Conservation (phyloP, 106 monocot genomes). For the Cymbidium sinense region DNA sequence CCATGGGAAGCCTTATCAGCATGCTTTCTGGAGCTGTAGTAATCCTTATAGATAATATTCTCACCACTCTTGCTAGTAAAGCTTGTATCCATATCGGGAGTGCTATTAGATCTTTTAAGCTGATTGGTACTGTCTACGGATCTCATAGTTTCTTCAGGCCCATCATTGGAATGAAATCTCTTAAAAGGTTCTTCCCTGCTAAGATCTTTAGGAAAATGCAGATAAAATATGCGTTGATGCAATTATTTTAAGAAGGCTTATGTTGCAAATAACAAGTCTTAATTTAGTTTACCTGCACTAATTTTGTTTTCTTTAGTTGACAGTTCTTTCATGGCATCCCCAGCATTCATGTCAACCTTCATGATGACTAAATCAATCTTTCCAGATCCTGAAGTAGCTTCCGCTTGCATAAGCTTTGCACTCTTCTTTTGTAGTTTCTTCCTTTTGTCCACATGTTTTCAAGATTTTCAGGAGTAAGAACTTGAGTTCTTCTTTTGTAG, state of each 20-base stretch:
- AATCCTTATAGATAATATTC: slow-evolving; percentile 11
- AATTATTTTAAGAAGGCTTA: slow-evolving; percentile 3
- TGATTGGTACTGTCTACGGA: slow-evolving; percentile 14
- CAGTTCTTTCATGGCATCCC: slow-evolving; percentile 29
- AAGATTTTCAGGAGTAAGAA: slow-evolving; percentile 96
- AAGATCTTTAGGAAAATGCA: slow-evolving; percentile 22
- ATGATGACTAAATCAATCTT: slow-evolving; percentile 19
- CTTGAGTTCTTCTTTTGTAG: slow-evolving; percentile 86
- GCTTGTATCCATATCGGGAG: slow-evolving; percentile 37
- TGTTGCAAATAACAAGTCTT: slow-evolving; percentile 9
- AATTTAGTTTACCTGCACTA: slow-evolving; percentile 10
- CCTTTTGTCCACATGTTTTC: slow-evolving; percentile 99
- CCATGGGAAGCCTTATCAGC: slow-evolving; percentile 20
- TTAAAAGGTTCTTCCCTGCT: slow-evolving; percentile 8
- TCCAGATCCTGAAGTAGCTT: slow-evolving; percentile 8
- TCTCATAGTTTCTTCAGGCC: slow-evolving; percentile 20
- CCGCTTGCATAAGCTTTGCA: slow-evolving; percentile 33
- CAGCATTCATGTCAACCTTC: slow-evolving; percentile 12
- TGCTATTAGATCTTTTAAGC: slow-evolving; percentile 54
- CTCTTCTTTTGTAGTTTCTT: slow-evolving; percentile 90
- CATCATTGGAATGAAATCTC: slow-evolving; percentile 15
- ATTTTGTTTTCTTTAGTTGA: slow-evolving; percentile 21
- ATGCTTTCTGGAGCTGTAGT: slow-evolving; percentile 14
- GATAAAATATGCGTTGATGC: not conserved
- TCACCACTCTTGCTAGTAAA: slow-evolving; percentile 22